A percentile compares a stretch with the other conserved stretches of the same genome.
These are phyloP conservation scores for Ganoderma resinaceum DNA, from an alignment of 1,284 basidiomycete genomes.

Conservation along the genomic window DNA sequence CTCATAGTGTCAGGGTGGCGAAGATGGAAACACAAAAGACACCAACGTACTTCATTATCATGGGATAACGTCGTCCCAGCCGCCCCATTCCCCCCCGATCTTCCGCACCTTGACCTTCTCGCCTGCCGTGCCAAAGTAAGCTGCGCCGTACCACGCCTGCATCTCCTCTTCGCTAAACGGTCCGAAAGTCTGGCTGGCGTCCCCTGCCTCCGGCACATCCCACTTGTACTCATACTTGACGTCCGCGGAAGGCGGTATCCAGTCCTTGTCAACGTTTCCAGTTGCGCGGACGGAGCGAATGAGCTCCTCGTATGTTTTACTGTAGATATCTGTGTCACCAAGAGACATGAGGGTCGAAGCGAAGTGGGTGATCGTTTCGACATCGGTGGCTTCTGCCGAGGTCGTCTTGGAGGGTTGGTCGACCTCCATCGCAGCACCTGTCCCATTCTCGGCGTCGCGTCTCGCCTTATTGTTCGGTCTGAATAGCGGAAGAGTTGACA, in stretches of 20 bases:
- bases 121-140: constrained; percentile 76
- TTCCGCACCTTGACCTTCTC: constrained; percentile 76
- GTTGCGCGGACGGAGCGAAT: constrained; percentile 76
- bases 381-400: constrained; percentile 50
- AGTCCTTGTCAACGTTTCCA: constrained; percentile 69
- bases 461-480: constrained; percentile 46
- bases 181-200: constrained; percentile 66
- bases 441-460: constrained; percentile 33
- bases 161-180: constrained; percentile 82
- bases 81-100: constrained; percentile 71
- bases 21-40: constrained; percentile 1
- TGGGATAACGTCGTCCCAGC: constrained; percentile 68
- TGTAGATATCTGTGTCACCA: constrained; percentile 85
- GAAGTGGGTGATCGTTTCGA: constrained; percentile 81
- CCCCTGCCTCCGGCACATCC: constrained; percentile 59
- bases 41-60: constrained; percentile 37
- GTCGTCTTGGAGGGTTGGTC: constrained; percentile 48
- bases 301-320: constrained; percentile 83
- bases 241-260: constrained; percentile 81
- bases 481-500: constrained; percentile 1
- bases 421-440: constrained; percentile 50
- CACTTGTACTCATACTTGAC: constrained; percentile 82
- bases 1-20: background rate
- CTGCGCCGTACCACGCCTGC: constrained; percentile 74
- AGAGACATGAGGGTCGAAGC: constrained; percentile 85